Evolutionary conservation across 257 asterid genomes (phyloP).

Genomic region (Cordia subcordata): DNA sequence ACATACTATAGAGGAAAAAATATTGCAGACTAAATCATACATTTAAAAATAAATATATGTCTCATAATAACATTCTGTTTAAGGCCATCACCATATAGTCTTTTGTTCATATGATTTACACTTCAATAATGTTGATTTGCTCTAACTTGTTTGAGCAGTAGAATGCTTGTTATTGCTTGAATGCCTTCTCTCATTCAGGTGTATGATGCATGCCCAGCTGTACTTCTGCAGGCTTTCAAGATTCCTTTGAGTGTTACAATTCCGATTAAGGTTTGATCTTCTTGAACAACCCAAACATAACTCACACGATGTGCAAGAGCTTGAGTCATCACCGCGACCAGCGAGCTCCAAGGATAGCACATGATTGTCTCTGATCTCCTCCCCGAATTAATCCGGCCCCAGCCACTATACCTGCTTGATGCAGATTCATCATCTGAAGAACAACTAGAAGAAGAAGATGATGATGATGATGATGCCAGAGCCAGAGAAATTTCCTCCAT

Average conservation of each 20-base stretch:
- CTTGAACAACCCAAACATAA: slow-evolving; percentile 73
- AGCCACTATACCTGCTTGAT: slow-evolving; percentile 18
- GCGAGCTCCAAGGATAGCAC: slow-evolving; percentile 65
- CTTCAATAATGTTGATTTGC: too few species aligned
- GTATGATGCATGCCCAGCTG: slow-evolving; percentile 16
- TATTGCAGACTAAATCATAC: too few species aligned
- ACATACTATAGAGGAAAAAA: too few species aligned
- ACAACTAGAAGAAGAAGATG: slow-evolving; percentile 43
- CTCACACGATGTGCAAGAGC: slow-evolving; percentile 67
- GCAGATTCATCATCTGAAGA: slow-evolving; percentile 62
- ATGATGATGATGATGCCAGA: slow-evolving; percentile 13
- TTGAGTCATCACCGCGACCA: slow-evolving; percentile 80
- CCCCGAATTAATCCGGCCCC: slow-evolving; percentile 33
- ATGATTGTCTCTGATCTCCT: slow-evolving; percentile 62
- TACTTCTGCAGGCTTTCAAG: slow-evolving; percentile 42
- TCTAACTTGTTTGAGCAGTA: background rate
- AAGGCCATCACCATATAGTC: too few species aligned
- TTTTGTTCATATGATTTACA: too few species aligned
- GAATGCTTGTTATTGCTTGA: slow-evolving; percentile 8
- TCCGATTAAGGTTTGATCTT: slow-evolving; percentile 54
- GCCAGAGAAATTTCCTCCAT: slow-evolving; percentile 45
- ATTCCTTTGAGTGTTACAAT: slow-evolving; percentile 56
- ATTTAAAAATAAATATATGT: too few species aligned
- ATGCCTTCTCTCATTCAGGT: slow-evolving; percentile 13
- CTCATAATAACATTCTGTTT: too few species aligned